phyloP scores from a whole-genome alignment of 805 yeast genomes.

The Candida tammaniensis region DNA sequence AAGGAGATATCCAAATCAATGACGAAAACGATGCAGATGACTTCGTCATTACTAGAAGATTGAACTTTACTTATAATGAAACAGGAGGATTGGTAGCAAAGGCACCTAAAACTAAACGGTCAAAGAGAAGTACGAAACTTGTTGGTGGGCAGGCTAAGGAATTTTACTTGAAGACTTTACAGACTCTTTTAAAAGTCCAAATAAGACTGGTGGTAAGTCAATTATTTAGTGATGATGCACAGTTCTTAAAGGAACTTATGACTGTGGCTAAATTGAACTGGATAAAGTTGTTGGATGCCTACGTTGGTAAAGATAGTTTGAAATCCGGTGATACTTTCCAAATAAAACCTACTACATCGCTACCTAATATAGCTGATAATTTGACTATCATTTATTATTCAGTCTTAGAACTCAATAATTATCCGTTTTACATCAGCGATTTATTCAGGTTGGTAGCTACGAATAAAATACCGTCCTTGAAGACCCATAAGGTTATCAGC shows the following conservation, averaged over 20 bases:
- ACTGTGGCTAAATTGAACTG: constrained; percentile 32
- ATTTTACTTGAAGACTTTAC: constrained; percentile 7
- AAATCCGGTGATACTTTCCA: constrained; percentile 7
- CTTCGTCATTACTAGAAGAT: constrained; percentile 49
- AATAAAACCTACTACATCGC: constrained; percentile 11
- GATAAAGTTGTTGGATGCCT: constrained; percentile 21
- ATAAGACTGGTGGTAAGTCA: constrained; percentile 46
- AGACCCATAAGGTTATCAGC: constrained; percentile 41
- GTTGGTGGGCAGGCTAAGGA: constrained; percentile 11
- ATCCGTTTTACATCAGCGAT: constrained; percentile 52
- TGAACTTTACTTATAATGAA: constrained; percentile 34
- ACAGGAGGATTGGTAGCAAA: constrained; percentile 9
- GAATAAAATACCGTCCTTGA: constrained; percentile 50
- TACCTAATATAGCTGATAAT: constrained; percentile 27
- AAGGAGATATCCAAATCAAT: constrained; percentile 72
- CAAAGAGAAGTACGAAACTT: constrained; percentile 3
- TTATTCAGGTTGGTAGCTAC: constrained; percentile 39
- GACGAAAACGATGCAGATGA: constrained; percentile 83
- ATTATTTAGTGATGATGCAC: constrained; percentile 23
- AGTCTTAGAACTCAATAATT: constrained; percentile 40
- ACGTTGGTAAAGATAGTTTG: constrained; percentile 7
- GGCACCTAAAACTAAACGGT: constrained; percentile 9
- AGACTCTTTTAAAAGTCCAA: constrained; percentile 20
- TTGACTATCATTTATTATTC: constrained; percentile 49
- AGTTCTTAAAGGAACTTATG: constrained; percentile 10